phyloP scores from a whole-genome alignment of 139 green algal species.

The Chlorella sorokiniana region DNA sequence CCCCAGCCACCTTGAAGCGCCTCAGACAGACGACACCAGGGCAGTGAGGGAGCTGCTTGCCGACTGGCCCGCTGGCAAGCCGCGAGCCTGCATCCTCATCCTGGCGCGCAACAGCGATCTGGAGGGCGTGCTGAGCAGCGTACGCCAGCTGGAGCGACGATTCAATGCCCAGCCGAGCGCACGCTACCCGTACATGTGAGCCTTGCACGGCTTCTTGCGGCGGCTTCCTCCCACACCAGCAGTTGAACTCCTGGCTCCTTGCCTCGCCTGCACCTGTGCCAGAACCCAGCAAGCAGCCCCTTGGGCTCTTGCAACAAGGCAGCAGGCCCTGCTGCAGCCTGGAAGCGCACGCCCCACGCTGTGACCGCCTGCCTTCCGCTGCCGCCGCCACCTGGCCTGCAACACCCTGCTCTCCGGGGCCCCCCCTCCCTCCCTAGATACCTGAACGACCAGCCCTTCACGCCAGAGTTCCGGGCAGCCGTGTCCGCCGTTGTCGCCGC shows the following conservation, averaged over 20 bases:
- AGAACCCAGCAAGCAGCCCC: too few species aligned
- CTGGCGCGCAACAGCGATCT: constrained; percentile 31
- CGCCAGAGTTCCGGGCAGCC: constrained; percentile 11
- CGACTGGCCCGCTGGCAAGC: neutral
- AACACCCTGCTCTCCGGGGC: neutral
- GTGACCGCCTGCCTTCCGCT: neutral
- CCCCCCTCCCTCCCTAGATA: neutral
- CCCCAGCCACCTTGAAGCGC: neutral
- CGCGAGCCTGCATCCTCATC: constrained; percentile 11
- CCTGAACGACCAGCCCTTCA: constrained; percentile 9
- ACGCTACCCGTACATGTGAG: constrained; percentile 3
- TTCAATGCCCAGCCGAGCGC: constrained; percentile 20
- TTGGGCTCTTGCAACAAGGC: neutral
- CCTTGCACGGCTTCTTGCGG: neutral
- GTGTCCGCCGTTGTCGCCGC: neutral
- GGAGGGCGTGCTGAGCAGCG: constrained; percentile 26
- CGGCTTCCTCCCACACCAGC: constrained; percentile 1
- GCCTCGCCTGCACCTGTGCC: neutral
- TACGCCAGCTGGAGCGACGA: constrained; percentile 40
- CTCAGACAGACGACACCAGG: neutral
- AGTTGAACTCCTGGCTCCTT: neutral
- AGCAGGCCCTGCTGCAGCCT: neutral
- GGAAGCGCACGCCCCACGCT: too few species aligned
- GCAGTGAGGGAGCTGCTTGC: neutral
- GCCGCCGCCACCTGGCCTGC: too few species aligned